Conservation (phyloP, 257 asterid genomes). For the Nicotiana otophora region DNA sequence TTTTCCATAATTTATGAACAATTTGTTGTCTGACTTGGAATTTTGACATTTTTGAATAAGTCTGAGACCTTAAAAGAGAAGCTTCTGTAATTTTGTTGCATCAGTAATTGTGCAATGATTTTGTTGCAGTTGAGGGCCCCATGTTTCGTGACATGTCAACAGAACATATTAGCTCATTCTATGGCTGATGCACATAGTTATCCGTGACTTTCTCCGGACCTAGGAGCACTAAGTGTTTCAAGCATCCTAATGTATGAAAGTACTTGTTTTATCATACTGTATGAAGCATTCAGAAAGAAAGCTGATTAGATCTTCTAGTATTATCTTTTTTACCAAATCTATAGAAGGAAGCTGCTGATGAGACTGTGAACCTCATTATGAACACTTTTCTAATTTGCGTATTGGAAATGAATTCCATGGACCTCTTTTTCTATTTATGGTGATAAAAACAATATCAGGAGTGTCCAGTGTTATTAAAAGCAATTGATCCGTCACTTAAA, state of each 20-base stretch:
- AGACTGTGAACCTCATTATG: neutral
- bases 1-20: neutral
- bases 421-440: neutral
- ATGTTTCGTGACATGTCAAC: constrained; percentile 1
- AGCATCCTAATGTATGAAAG: neutral
- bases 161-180: neutral
- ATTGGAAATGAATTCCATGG: neutral
- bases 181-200: neutral
- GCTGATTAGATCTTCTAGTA: neutral
- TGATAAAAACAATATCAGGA: neutral
- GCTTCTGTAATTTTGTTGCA: neutral
- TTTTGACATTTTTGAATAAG: neutral
- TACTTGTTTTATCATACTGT: neutral
- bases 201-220: neutral
- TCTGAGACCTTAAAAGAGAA: neutral
- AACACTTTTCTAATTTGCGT: neutral
- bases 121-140: neutral
- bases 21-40: neutral
- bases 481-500: neutral
- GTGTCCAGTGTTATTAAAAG: neutral
- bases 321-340: neutral
- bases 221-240: neutral
- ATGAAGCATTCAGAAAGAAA: neutral
- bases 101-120: neutral
- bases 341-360: neutral